These are phyloP conservation scores for Fusarium albidum DNA, from an alignment of 2,329 filamentous ascomycete species.

Conservation along the genomic window DNA sequence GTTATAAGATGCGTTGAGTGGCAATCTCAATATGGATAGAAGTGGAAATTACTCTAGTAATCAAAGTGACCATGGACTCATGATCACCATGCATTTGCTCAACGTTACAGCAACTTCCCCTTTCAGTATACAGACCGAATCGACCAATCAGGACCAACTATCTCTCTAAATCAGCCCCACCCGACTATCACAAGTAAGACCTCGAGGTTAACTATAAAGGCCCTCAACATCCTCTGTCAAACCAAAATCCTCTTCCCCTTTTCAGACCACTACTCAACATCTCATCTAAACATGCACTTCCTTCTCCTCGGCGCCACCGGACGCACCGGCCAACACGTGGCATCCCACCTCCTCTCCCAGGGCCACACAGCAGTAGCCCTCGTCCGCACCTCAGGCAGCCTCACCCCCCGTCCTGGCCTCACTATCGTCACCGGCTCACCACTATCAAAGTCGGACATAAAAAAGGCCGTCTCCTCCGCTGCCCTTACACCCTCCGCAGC, in stretches of 20 bases:
- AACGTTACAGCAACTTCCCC: too few relatives aligned
- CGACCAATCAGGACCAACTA: slow-evolving; percentile 17
- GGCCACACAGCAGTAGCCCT: slow-evolving; percentile 50
- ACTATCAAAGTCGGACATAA: slow-evolving; percentile 46
- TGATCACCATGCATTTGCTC: too few relatives aligned
- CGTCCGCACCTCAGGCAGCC: slow-evolving; percentile 42
- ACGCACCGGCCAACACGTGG: slow-evolving; percentile 52
- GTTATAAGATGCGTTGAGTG: slow-evolving; percentile 43
- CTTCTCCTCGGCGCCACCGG: slow-evolving; percentile 54
- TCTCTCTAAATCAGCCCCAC: not conserved
- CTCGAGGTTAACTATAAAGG: too few relatives aligned
- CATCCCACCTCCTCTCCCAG: slow-evolving; percentile 48
- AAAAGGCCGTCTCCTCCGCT: slow-evolving; percentile 34
- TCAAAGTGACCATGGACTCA: too few relatives aligned
- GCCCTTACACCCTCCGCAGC: slow-evolving; percentile 41
- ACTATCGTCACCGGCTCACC: slow-evolving; percentile 46
- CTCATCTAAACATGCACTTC: slow-evolving; percentile 47
- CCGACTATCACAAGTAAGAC: too few relatives aligned
- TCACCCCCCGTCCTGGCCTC: slow-evolving; percentile 37
- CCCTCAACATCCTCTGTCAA: too few relatives aligned
- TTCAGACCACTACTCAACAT: slow-evolving; percentile 4
- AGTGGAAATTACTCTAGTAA: too few relatives aligned
- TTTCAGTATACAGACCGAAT: slow-evolving; percentile 25
- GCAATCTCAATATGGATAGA: too few relatives aligned
- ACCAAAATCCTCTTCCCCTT: not conserved